phyloP scores from a whole-genome alignment of 108 stramenopile species.

The Nitzschia sp. region DNA sequence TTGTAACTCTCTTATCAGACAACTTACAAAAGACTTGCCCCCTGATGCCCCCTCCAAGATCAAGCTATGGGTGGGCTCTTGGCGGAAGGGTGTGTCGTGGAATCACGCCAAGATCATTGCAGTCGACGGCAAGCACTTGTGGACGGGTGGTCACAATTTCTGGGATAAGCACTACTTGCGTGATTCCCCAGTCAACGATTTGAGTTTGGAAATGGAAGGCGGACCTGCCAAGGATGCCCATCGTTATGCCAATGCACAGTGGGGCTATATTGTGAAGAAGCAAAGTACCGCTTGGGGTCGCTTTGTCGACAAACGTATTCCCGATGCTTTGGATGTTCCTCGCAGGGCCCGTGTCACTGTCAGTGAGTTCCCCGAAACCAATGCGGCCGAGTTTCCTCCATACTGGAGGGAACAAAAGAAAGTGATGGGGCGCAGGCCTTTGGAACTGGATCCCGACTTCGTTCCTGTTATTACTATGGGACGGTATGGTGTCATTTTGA shows the following conservation, averaged over 20 bases:
- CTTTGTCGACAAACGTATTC: slow-evolving; percentile 48
- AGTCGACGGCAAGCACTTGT: slow-evolving; percentile 62
- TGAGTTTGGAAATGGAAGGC: slow-evolving; percentile 57
- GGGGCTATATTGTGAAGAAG: slow-evolving; percentile 55
- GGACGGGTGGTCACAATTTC: slow-evolving; percentile 66
- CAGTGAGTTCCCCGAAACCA: slow-evolving; percentile 39
- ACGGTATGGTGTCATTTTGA: slow-evolving; percentile 39
- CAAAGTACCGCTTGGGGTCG: slow-evolving; percentile 49
- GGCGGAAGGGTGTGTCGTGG: slow-evolving; percentile 61
- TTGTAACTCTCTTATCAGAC: slow-evolving; percentile 44
- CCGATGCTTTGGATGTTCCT: slow-evolving; percentile 49
- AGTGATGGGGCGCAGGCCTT: slow-evolving; percentile 11
- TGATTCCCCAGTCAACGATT: slow-evolving; percentile 57
- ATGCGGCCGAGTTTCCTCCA: slow-evolving; percentile 37
- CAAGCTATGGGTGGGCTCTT: slow-evolving; percentile 66
- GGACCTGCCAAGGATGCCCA: slow-evolving; percentile 55
- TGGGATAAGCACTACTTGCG: slow-evolving; percentile 59
- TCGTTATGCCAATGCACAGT: slow-evolving; percentile 58
- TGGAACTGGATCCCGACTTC: slow-evolving; percentile 1
- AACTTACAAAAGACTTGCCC: slow-evolving; percentile 55
- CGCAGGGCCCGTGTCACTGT: slow-evolving; percentile 41
- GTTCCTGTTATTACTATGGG: slow-evolving; percentile 48
- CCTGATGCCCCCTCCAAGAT: slow-evolving; percentile 42
- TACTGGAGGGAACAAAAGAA: slow-evolving; percentile 5
- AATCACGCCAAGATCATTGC: slow-evolving; percentile 73